Evolutionary conservation across 2,329 filamentous ascomycete species (phyloP).

Genomic region (Penicillium sp.): DNA sequence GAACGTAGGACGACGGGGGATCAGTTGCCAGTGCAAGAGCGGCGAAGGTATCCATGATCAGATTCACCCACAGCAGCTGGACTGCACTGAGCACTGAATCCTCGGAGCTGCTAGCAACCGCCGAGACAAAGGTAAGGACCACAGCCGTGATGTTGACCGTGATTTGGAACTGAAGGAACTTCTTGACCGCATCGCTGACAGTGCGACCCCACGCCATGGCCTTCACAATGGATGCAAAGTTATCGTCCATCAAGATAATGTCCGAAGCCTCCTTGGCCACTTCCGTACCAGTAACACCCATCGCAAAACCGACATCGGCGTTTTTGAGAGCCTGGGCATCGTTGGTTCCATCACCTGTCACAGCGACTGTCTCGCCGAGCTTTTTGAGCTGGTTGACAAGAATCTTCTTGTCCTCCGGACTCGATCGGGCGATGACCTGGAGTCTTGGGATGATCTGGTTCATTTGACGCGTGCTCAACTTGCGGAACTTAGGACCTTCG

Average conservation of each 20-base stretch:
- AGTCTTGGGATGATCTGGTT: constrained; percentile 63
- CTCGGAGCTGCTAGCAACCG: constrained; percentile 54
- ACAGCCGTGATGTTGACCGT: constrained; percentile 65
- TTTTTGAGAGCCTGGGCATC: constrained; percentile 76
- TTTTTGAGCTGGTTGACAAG: constrained; percentile 68
- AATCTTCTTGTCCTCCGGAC: constrained; percentile 71
- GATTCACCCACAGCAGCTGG: constrained; percentile 64
- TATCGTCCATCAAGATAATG: constrained; percentile 84
- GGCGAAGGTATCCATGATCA: constrained; percentile 67
- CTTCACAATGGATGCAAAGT: constrained; percentile 81
- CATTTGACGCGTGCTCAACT: constrained; percentile 62
- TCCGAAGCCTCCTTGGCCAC: constrained; percentile 81
- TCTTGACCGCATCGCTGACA: constrained; percentile 72
- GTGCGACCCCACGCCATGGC: constrained; percentile 75
- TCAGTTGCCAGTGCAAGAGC: constrained; percentile 63
- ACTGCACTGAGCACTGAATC: constrained; percentile 61
- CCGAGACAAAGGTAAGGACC: constrained; percentile 60
- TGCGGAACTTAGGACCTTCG: constrained; percentile 74
- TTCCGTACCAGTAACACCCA: constrained; percentile 79
- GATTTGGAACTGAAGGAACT: constrained; percentile 57
- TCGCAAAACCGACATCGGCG: constrained; percentile 78
- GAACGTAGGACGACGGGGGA: constrained; percentile 54
- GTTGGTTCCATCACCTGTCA: constrained; percentile 80
- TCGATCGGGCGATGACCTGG: constrained; percentile 68
- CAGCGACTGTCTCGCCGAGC: constrained; percentile 71